Evolutionary conservation across 2,329 filamentous ascomycete species (phyloP).

Genomic region (Nemania sp.): DNA sequence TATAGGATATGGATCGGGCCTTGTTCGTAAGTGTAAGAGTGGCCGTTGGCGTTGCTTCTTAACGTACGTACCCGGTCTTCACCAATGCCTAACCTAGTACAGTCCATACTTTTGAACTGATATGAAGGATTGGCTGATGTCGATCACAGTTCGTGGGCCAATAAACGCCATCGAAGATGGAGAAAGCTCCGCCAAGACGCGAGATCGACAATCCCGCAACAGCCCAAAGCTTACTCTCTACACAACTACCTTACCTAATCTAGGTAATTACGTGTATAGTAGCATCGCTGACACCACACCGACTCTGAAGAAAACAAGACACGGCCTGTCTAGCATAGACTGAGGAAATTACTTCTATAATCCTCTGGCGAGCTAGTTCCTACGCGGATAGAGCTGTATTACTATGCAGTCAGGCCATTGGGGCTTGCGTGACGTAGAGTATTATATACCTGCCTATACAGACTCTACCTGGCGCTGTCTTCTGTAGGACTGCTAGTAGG

Average conservation of each 20-base stretch:
- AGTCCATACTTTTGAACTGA: too few species aligned
- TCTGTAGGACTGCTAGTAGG: neutral
- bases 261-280: too few species aligned
- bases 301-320: neutral
- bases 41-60: too few species aligned
- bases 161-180: neutral
- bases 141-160: neutral
- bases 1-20: too few species aligned
- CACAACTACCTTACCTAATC: too few species aligned
- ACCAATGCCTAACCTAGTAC: too few species aligned
- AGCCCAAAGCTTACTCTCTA: neutral
- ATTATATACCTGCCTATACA: neutral
- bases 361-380: neutral
- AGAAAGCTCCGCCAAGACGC: slow-evolving; percentile 1
- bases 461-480: neutral
- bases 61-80: too few species aligned
- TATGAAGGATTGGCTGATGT: too few species aligned
- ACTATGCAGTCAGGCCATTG: neutral
- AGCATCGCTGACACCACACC: slow-evolving; percentile 20
- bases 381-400: neutral
- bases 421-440: neutral
- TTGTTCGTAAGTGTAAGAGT: too few species aligned
- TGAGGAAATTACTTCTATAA: neutral
- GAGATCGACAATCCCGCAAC: neutral
- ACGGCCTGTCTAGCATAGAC: neutral